These are phyloP conservation scores for Verticillium tricorpus DNA, from an alignment of 2,329 filamentous ascomycete genomes.

Conservation along the genomic window DNA sequence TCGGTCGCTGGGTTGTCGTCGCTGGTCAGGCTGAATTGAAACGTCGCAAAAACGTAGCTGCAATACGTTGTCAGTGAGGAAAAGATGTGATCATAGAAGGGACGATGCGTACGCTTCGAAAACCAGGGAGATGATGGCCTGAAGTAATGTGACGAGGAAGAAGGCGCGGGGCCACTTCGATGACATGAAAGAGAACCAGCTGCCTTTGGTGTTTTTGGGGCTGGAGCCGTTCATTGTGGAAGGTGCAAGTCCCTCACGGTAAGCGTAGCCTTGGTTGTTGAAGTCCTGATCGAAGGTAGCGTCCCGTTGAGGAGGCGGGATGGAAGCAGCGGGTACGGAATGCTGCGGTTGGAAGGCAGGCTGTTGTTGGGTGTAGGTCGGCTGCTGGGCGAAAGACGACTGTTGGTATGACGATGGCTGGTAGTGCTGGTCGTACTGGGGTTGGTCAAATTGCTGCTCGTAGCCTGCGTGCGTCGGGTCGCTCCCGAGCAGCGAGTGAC, in stretches of 20 bases:
- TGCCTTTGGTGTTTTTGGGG: conserved; percentile 14
- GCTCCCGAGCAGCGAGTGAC: conserved; percentile 33
- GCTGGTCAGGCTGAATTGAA: conserved; percentile 59
- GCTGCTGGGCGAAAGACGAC: conserved; percentile 2
- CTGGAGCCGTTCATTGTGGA: conserved; percentile 20
- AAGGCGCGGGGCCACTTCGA: conserved; percentile 88
- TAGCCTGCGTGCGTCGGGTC: conserved; percentile 28
- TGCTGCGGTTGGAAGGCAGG: not conserved
- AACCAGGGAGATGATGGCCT: conserved; percentile 74
- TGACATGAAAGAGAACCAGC: conserved; percentile 66
- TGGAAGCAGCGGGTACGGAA: conserved; percentile 17
- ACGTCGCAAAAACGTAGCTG: conserved; percentile 86
- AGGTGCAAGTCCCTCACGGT: conserved; percentile 29
- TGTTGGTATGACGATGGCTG: conserved; percentile 9
- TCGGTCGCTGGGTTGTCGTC: conserved; percentile 34
- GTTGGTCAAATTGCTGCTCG: conserved; percentile 10
- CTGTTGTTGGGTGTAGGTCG: not conserved
- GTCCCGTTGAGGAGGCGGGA: conserved; percentile 16
- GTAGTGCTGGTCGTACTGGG: conserved; percentile 21
- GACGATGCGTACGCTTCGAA: conserved; percentile 72
- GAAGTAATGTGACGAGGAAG: conserved; percentile 65
- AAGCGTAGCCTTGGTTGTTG: conserved; percentile 20
- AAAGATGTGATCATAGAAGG: not conserved
- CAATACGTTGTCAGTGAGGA: conserved; percentile 8
- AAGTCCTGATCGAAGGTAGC: conserved; percentile 15